Percentiles rank a stretch among this genome's conserved stretches.
Evolutionary conservation across 2,329 filamentous ascomycete genomes (phyloP).

Genomic region (Penicillium sp.): DNA sequence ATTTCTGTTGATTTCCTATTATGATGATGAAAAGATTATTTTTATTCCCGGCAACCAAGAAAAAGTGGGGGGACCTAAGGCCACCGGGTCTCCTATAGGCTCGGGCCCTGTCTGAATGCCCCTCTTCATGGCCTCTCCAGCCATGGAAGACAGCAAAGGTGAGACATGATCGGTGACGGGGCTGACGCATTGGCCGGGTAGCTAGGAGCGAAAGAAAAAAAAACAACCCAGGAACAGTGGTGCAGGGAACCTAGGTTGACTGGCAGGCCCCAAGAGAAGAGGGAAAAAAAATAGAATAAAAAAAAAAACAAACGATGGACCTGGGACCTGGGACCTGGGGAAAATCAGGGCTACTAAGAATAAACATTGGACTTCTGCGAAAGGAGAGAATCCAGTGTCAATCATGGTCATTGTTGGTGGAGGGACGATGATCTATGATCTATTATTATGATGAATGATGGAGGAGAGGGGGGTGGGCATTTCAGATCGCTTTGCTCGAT

Average conservation of each 20-base stretch:
- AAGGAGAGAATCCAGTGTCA: background rate
- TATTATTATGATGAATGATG: background rate
- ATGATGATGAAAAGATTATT: slow-evolving; percentile 3
- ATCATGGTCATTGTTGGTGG: background rate
- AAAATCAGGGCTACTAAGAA: slow-evolving; percentile 2
- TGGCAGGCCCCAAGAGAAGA: background rate
- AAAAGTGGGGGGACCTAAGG: slow-evolving; percentile 2
- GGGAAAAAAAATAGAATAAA: background rate
- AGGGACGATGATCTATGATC: background rate
- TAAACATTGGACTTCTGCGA: background rate
- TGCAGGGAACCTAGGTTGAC: slow-evolving; percentile 11
- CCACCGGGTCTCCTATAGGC: background rate
- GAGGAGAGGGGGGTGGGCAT: background rate
- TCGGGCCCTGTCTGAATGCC: background rate
- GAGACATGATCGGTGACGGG: slow-evolving; percentile 15
- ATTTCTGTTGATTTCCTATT: background rate
- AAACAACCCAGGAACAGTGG: background rate
- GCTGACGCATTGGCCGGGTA: slow-evolving; percentile 10
- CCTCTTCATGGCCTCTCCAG: slow-evolving; percentile 2
- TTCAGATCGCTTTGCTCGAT: background rate
- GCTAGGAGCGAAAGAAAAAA: background rate
- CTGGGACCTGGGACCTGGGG: background rate
- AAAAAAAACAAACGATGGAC: background rate
- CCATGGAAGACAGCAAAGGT: slow-evolving; percentile 8
- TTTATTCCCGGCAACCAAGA: background rate